These are phyloP conservation scores for Fusarium abutilonis DNA, from an alignment of 2,329 filamentous ascomycete genomes.

Conservation along the genomic window DNA sequence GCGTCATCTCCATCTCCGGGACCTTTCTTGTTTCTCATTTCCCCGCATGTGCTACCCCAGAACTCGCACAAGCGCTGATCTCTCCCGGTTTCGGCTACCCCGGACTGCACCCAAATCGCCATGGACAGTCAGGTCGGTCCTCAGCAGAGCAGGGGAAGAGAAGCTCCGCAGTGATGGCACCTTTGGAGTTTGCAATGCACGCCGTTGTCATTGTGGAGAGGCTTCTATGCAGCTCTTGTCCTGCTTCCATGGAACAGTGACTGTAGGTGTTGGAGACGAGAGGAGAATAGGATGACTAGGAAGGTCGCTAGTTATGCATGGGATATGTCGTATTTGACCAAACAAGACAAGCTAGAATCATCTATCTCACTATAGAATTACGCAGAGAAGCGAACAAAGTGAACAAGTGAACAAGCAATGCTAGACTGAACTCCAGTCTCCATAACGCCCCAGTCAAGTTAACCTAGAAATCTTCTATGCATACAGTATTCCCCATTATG, in stretches of 20 bases:
- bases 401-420: background rate
- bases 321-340: background rate
- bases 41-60: slow-evolving; percentile 32
- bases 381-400: no score
- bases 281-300: no score
- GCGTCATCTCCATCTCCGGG: slow-evolving; percentile 14
- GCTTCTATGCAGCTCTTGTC: background rate
- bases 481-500: background rate
- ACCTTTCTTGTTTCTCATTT: slow-evolving; percentile 4
- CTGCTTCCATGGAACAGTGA: background rate
- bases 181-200: slow-evolving; percentile 9
- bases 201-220: slow-evolving; percentile 13
- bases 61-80: background rate
- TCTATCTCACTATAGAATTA: no score
- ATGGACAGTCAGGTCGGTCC: no score
- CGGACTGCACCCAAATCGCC: slow-evolving; percentile 25
- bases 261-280: background rate
- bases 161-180: slow-evolving; percentile 17
- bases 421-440: background rate
- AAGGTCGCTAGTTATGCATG: background rate
- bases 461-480: background rate
- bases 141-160: background rate
- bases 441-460: background rate
- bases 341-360: background rate
- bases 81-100: slow-evolving; percentile 30